phyloP scores from a whole-genome alignment of 2,329 filamentous ascomycete genomes.

The Xylariaceae sp. region DNA sequence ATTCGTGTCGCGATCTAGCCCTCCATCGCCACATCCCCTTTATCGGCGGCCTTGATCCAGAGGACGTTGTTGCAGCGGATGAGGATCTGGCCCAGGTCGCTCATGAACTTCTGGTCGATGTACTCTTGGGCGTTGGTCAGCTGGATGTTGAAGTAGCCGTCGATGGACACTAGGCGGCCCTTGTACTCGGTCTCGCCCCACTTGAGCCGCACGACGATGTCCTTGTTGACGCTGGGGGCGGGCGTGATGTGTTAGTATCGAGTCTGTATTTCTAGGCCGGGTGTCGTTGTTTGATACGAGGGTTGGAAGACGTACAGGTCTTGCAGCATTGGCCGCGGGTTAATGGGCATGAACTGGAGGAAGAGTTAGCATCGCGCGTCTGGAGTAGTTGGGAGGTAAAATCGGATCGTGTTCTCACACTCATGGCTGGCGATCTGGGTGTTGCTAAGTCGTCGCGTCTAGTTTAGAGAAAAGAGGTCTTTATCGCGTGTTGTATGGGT shows the following conservation, averaged over 20 bases:
- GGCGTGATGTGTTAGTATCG: not conserved
- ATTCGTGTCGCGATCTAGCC: slow-evolving; percentile 34
- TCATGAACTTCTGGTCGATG: slow-evolving; percentile 80
- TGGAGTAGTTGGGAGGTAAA: not conserved
- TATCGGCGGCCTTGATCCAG: slow-evolving; percentile 68
- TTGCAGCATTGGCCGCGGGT: slow-evolving; percentile 95
- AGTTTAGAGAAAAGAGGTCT: slow-evolving; percentile 5
- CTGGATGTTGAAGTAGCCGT: slow-evolving; percentile 99
- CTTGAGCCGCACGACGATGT: slow-evolving; percentile 89
- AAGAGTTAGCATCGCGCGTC: slow-evolving; percentile 1
- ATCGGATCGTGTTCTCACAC: slow-evolving; percentile 27
- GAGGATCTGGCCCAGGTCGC: slow-evolving; percentile 81
- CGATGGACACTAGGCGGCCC: slow-evolving; percentile 84
- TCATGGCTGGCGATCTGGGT: slow-evolving; percentile 32
- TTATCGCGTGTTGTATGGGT: slow-evolving; percentile 11
- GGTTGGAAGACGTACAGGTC: slow-evolving; percentile 59
- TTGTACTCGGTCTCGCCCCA: slow-evolving; percentile 99
- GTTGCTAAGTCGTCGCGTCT: slow-evolving; percentile 14
- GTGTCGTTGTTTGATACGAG: not conserved
- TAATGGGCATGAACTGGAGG: slow-evolving; percentile 77
- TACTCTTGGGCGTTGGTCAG: slow-evolving; percentile 87
- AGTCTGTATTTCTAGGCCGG: not conserved
- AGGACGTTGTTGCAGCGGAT: slow-evolving; percentile 99
- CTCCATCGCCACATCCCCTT: slow-evolving; percentile 56
- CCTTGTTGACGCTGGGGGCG: slow-evolving; percentile 69